Evolutionary conservation across 1,284 basidiomycete genomes (phyloP).

Genomic region (Testicularia cyperi): DNA sequence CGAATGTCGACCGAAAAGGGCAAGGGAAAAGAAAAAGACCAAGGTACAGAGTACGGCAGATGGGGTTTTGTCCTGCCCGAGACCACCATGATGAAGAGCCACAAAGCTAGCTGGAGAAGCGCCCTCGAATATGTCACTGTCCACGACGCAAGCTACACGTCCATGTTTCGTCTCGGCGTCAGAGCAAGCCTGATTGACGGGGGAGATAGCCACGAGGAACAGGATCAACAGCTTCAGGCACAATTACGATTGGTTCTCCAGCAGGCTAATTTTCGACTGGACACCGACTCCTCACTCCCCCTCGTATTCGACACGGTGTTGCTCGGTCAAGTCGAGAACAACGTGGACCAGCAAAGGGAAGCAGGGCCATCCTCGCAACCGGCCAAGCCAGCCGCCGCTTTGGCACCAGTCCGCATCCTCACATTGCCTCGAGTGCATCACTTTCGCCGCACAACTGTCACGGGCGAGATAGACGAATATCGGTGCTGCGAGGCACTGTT

Average conservation of each 20-base stretch:
- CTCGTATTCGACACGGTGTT: background rate
- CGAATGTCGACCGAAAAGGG: constrained; percentile 52
- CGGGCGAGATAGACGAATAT: background rate
- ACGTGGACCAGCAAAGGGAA: no score
- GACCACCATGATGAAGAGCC: constrained; percentile 52
- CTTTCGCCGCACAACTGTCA: background rate
- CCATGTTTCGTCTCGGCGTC: constrained; percentile 30
- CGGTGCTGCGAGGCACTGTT: constrained; percentile 25
- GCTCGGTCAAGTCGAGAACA: background rate
- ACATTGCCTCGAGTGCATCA: background rate
- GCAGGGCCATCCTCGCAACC: no score
- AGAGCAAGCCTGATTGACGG: background rate
- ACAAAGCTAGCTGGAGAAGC: constrained; percentile 44
- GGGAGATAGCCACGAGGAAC: background rate
- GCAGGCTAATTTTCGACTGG: background rate
- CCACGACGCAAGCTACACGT: constrained; percentile 52
- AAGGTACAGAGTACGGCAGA: constrained; percentile 22
- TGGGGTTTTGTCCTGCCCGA: constrained; percentile 54
- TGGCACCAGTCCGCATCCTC: constrained; percentile 25
- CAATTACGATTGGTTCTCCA: background rate
- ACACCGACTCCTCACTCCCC: background rate
- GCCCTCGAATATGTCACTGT: constrained; percentile 25
- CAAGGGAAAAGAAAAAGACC: constrained; percentile 34
- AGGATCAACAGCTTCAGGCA: background rate
- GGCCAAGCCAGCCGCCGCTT: constrained; percentile 7